Percentiles rank a stretch among this genome's conserved stretches.
Conservation (phyloP, 106 monocot species). For the Phalaenopsis equestris region DNA sequence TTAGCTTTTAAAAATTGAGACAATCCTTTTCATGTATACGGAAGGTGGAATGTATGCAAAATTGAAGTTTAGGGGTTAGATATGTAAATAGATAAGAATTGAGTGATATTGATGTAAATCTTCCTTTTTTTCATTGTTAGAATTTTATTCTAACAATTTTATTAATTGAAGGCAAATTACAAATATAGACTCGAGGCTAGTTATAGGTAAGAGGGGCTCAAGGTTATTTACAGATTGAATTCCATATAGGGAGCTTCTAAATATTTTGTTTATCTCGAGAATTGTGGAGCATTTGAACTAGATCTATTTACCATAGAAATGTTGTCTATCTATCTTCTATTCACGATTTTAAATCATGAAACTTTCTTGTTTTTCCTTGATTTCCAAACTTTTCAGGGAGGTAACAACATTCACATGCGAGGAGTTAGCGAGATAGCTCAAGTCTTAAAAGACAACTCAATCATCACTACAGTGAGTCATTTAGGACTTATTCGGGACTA, state of each 20-base stretch:
- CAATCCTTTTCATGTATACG: too few relatives aligned
- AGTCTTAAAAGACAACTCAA: constrained; percentile 83
- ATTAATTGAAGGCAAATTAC: background rate
- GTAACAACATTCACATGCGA: constrained; percentile 88
- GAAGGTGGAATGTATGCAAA: too few relatives aligned
- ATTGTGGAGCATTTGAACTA: background rate
- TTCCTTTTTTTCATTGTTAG: too few relatives aligned
- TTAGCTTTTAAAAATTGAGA: too few relatives aligned
- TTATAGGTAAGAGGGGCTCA: background rate
- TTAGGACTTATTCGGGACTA: background rate
- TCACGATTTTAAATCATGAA: background rate
- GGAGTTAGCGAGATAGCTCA: constrained; percentile 72
- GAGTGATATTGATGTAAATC: too few relatives aligned
- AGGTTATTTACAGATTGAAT: background rate
- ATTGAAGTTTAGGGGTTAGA: too few relatives aligned
- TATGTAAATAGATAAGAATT: too few relatives aligned
- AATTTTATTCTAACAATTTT: background rate
- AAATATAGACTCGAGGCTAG: background rate
- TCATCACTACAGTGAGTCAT: constrained; percentile 75
- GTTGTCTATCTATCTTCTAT: background rate
- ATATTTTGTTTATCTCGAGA: background rate
- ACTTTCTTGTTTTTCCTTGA: background rate
- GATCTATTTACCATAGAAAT: background rate
- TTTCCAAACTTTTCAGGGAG: constrained; percentile 51
- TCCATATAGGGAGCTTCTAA: background rate